phyloP scores from a whole-genome alignment of 352 stramenopile species.

The Pythium insidiosum region DNA sequence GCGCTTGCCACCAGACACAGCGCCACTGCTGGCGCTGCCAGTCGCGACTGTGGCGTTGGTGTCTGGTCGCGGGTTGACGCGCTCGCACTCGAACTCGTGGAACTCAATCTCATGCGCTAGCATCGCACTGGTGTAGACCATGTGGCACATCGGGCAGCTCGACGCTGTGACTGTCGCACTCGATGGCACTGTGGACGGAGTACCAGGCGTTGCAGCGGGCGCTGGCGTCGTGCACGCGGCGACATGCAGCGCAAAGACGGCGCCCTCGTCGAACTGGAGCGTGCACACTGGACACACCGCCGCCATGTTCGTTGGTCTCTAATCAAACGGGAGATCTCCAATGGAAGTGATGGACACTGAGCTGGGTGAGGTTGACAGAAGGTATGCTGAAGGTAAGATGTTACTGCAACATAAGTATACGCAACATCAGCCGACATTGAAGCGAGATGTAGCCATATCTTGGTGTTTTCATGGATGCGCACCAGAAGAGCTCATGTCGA shows the following conservation, averaged over 20 bases:
- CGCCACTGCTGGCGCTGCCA: neutral
- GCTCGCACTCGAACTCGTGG: conserved; percentile 72
- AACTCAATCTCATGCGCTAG: conserved; percentile 55
- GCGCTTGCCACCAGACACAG: conserved; percentile 19
- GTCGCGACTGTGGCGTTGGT: neutral
- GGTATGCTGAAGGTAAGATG: no score
- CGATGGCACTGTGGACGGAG: conserved; percentile 5
- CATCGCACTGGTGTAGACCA: conserved; percentile 43
- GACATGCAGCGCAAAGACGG: conserved; percentile 52
- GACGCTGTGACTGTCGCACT: conserved; percentile 4
- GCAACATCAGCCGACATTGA: no score
- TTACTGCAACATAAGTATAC: no score
- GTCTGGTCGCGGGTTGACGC: conserved; percentile 20
- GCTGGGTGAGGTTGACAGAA: no score
- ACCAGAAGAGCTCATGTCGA: no score
- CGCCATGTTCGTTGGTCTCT: no score
- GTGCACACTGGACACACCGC: conserved; percentile 44
- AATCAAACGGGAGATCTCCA: no score
- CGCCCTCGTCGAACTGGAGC: conserved; percentile 20
- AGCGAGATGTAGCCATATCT: no score
- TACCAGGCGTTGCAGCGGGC: conserved; percentile 3
- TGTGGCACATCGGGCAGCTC: conserved; percentile 50
- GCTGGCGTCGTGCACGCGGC: conserved; percentile 22
- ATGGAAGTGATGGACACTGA: no score
- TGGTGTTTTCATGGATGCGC: no score